Evolutionary conservation across 1,139 yeast genomes (phyloP), one percentile per base, ranked within the genome.

Genomic region (Taiozyma sp.): DNA sequence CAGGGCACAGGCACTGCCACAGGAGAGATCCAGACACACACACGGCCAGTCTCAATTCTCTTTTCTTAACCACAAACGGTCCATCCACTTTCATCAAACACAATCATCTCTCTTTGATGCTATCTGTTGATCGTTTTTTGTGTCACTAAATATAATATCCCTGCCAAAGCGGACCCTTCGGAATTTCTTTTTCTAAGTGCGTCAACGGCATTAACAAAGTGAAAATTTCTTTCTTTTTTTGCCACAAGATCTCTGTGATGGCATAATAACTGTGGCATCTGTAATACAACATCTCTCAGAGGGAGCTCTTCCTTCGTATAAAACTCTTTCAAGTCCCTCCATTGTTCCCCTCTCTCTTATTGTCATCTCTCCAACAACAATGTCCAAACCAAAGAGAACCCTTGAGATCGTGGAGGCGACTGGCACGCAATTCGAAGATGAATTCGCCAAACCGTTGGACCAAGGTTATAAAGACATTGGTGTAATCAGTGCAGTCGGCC

Each of bases 381-480:
- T 38, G 41, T 38, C 28, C n/a, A 23, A 6, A 24, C 10, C 22
- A 12, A 40, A 23, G 30, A 24, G 19, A 40, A 14, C 29, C 5
- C 29, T 40, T 24, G 43, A 24, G 30, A 19, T 40, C 8, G 10
- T 40, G 19, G 43, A 40, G 29, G 43, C 43, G 6, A 40, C 29
- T 3, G 29, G 29, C 10, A 24, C 43, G 2, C 22, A 40, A 8
- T 22, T 8, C 12, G 29, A 24, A 23, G 43, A 40, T 23, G 28
- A 12, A 19, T 51, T 28, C 19, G 53, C 51, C 32, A 56, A 56
- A 42, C 62, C 60, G 4, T 43, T 58, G 7, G 68, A 64, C 46
- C 51, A 58, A 50, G 65, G 66, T 43, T 54, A 56, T 36, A 65
- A 63, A 49, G 60, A 61, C 41, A 22, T 65, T 27, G 68, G 68